phyloP scores from a whole-genome alignment of 192 early-diverging fungal species.

The Coemansia reversa region DNA sequence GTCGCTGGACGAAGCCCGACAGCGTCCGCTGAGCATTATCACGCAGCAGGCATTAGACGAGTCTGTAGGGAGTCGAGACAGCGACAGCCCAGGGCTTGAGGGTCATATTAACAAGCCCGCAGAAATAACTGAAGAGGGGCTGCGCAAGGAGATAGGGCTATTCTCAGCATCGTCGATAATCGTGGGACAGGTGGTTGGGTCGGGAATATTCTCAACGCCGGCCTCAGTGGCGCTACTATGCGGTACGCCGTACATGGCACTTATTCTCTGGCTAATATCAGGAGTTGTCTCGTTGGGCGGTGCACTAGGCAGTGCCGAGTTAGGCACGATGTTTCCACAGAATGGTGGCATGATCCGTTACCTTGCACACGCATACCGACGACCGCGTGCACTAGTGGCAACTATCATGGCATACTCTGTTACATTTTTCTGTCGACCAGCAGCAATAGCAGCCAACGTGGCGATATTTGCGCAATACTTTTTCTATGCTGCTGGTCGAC shows the following conservation, averaged over 20 bases:
- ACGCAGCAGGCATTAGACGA: slow-evolving; percentile 10
- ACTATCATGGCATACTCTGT: slow-evolving; percentile 59
- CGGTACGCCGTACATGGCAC: slow-evolving; percentile 64
- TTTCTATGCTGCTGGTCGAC: slow-evolving; percentile 44
- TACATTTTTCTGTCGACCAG: slow-evolving; percentile 56
- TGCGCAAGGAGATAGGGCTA: slow-evolving; percentile 48
- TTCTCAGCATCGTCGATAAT: slow-evolving; percentile 67
- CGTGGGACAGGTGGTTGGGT: slow-evolving; percentile 73
- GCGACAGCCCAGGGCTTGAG: neutral
- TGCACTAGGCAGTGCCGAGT: slow-evolving; percentile 82
- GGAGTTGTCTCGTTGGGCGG: slow-evolving; percentile 78
- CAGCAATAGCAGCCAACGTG: slow-evolving; percentile 53
- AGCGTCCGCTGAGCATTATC: neutral
- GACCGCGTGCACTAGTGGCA: slow-evolving; percentile 53
- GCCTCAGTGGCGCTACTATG: slow-evolving; percentile 67
- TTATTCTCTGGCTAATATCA: slow-evolving; percentile 70
- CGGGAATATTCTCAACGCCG: slow-evolving; percentile 78
- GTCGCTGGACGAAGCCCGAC: slow-evolving; percentile 4
- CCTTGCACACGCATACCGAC: slow-evolving; percentile 63
- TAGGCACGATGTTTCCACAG: slow-evolving; percentile 81
- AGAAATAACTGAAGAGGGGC: slow-evolving; percentile 24
- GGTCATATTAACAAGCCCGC: slow-evolving; percentile 7
- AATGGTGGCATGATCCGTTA: slow-evolving; percentile 91
- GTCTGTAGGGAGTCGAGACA: slow-evolving; percentile 9
- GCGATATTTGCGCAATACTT: slow-evolving; percentile 56